Percentiles rank a stretch among this genome's conserved stretches.
Evolutionary conservation across 106 monocot genomes (phyloP).

Genomic region (Vanilla planifolia): DNA sequence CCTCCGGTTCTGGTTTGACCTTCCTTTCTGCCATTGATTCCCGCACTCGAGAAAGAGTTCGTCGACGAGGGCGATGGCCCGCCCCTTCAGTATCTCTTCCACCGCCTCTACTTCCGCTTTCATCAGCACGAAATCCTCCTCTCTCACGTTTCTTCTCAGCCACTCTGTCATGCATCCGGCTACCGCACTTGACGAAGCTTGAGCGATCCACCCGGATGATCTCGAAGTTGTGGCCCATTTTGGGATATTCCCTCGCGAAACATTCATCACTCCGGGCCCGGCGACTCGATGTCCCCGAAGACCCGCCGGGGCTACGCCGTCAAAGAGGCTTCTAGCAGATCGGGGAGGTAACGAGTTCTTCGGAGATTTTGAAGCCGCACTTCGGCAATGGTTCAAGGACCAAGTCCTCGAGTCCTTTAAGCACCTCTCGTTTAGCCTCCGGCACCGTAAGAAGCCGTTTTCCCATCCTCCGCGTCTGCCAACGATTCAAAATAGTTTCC

Average conservation of each 20-base stretch:
- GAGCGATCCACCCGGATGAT: constrained; percentile 17
- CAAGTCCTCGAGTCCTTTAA: neutral
- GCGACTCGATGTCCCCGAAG: constrained; percentile 24
- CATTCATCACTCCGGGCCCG: neutral
- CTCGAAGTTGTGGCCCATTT: constrained; percentile 17
- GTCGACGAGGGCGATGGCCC: constrained; percentile 22
- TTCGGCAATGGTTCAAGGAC: neutral
- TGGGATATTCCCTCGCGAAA: constrained; percentile 34
- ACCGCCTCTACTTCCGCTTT: constrained; percentile 33
- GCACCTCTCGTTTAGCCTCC: neutral
- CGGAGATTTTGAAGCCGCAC: neutral
- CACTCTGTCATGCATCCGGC: constrained; percentile 14
- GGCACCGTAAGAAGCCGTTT: too few species aligned
- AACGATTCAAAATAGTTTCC: too few species aligned
- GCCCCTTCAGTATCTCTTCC: constrained; percentile 25
- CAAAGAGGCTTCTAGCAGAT: constrained; percentile 25
- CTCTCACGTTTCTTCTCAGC: constrained; percentile 18
- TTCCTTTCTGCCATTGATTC: neutral
- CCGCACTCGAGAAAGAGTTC: constrained; percentile 42
- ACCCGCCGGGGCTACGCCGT: constrained; percentile 19
- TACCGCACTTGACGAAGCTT: neutral
- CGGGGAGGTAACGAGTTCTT: constrained; percentile 16
- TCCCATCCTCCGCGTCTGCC: too few species aligned
- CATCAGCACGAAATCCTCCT: constrained; percentile 39
- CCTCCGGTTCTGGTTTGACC: neutral